Percentiles rank a stretch among this genome's conserved stretches.
phyloP scores from a whole-genome alignment of 441 rosid species.

The Populus hybrid region DNA sequence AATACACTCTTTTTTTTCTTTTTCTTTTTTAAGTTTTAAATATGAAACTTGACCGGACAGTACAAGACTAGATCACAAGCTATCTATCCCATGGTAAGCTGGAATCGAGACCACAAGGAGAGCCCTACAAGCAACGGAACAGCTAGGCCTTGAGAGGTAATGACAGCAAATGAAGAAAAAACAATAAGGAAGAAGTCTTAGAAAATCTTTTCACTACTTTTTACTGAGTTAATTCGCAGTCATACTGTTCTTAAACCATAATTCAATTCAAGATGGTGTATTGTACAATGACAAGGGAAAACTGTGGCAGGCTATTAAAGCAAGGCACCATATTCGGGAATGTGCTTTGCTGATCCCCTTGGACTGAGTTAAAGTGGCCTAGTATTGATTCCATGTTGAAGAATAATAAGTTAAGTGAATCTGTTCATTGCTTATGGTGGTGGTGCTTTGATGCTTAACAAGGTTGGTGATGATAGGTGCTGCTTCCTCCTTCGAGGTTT shows the following conservation, averaged over 20 bases:
- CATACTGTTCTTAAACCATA: too few relatives aligned
- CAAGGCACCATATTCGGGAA: too few relatives aligned
- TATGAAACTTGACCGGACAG: neutral
- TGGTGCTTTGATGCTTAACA: too few relatives aligned
- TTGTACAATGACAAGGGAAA: neutral
- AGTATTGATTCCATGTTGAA: too few relatives aligned
- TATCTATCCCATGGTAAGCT: neutral
- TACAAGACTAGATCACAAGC: neutral
- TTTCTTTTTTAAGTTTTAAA: neutral
- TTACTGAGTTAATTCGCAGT: too few relatives aligned
- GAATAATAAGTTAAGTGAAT: too few relatives aligned
- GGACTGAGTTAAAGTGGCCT: too few relatives aligned
- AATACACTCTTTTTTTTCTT: neutral
- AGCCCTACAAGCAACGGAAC: neutral
- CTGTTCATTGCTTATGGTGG: too few relatives aligned
- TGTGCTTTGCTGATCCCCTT: too few relatives aligned
- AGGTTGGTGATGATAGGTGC: too few relatives aligned
- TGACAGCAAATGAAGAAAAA: neutral
- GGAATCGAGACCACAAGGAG: neutral
- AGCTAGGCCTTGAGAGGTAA: neutral
- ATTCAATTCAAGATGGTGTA: neutral
- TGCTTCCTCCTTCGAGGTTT: too few relatives aligned
- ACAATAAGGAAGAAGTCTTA: neutral
- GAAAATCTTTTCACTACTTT: neutral
- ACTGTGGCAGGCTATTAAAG: too few relatives aligned